Evolutionary conservation across 2,329 filamentous ascomycete genomes (phyloP), one percentile per base, ranked within the genome.

Genomic region (Zasmidium angulare): DNA sequence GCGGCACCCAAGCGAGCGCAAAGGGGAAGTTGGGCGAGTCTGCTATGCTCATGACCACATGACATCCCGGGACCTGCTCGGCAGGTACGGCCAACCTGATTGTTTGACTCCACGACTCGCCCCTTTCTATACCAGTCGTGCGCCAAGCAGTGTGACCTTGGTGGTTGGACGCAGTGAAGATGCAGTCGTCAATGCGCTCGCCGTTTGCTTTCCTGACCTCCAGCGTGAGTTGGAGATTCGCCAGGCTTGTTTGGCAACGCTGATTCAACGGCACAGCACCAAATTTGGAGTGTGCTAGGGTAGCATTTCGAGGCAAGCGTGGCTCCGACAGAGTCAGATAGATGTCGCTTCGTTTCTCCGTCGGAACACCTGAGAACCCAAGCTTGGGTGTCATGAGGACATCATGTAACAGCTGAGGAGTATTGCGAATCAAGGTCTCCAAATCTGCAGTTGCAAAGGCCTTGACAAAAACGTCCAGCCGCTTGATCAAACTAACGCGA

Each of bases 341-440:
- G 53, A 99, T 98, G 73, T 99, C 96, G 11, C 92, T 97, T 68
- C 96, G 84, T 17, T 89, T 83, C 72, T 91, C 93, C 0, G 89
- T 92, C 0, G 95, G 93, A 1, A 93, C 93, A 12, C 93, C 93
- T 2, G 93, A 91, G 73, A 99, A 98, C 1, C 93, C 95, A 74
- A 98, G 93, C 73, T 95, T 95, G 68, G 83, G 89, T 0, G 93
- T 96, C 73, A 89, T 89, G 58, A 83, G 82, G 60, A 98, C 85
- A 53, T 89, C 88, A 53, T 96, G 89, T 14, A 99, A 84, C 14
- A 96, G 78, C 0, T 93, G 98, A 0, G 95, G 95, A 2, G 91
- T 96, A 50, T 89, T 86, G 69, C 89, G 91, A 70, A 98, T 89
- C 46, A 99, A 82, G 0, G 78, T 80, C 65, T 96, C 91, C 0